Evolutionary conservation across 1,284 basidiomycete species (phyloP).

Genomic region (Laetiporus sulphureus): DNA sequence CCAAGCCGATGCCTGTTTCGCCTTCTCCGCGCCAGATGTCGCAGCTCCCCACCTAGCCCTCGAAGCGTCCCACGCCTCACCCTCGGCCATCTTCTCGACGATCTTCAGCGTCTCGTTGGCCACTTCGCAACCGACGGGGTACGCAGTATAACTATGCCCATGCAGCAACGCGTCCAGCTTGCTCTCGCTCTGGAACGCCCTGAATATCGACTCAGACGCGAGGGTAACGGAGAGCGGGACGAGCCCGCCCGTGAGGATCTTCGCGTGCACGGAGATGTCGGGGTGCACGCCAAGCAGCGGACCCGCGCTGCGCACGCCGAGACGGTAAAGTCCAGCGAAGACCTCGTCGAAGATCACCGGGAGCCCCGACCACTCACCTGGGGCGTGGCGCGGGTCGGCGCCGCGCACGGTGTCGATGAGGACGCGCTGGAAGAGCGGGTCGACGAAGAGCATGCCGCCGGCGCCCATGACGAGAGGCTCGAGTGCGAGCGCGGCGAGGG

Average conservation of each 20-base stretch:
- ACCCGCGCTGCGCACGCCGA: slow-evolving; percentile 67
- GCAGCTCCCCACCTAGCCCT: slow-evolving; percentile 36
- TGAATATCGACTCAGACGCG: slow-evolving; percentile 74
- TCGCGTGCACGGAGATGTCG: slow-evolving; percentile 90
- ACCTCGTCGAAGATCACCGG: slow-evolving; percentile 97
- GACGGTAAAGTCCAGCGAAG: slow-evolving; percentile 86
- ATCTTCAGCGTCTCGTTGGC: slow-evolving; percentile 76
- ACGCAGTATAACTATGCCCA: slow-evolving; percentile 93
- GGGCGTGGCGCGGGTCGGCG: slow-evolving; percentile 16
- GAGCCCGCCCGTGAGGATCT: slow-evolving; percentile 91
- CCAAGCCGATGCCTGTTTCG: slow-evolving; percentile 45
- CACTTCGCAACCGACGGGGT: slow-evolving; percentile 88
- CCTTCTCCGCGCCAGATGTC: slow-evolving; percentile 5
- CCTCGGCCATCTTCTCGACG: slow-evolving; percentile 44
- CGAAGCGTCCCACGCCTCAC: slow-evolving; percentile 52
- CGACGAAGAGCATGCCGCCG: slow-evolving; percentile 96
- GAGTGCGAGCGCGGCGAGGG: slow-evolving; percentile 73
- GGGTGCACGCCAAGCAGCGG: slow-evolving; percentile 67
- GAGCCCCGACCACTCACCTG: slow-evolving; percentile 57
- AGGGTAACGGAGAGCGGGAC: slow-evolving; percentile 86
- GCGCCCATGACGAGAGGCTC: slow-evolving; percentile 95
- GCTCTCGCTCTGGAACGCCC: slow-evolving; percentile 67
- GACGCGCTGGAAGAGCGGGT: slow-evolving; percentile 91
- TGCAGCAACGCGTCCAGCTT: slow-evolving; percentile 89
- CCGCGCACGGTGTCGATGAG: slow-evolving; percentile 77